These are phyloP conservation scores for Closterium sp. DNA, from an alignment of 139 green algal species.

Conservation along the genomic window DNA sequence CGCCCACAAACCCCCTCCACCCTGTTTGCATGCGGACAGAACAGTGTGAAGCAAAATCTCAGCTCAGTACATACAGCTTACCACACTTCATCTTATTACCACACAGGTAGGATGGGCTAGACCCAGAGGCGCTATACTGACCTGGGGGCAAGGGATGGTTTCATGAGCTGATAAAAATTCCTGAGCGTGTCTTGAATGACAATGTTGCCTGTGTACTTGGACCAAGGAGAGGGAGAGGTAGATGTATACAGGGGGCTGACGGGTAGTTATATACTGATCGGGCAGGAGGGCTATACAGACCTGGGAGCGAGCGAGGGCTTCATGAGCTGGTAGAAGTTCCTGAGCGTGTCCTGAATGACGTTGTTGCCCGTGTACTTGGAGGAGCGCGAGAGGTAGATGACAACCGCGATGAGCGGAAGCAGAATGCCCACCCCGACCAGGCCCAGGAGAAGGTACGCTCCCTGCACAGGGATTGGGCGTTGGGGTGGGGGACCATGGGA, in stretches of 20 bases:
- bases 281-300: neutral
- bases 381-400: conserved; percentile 46
- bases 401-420: conserved; percentile 46
- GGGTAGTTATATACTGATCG: too few relatives aligned
- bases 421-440: conserved; percentile 27
- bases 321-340: conserved; percentile 43
- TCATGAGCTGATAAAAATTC: conserved; percentile 47
- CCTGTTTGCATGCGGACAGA: too few relatives aligned
- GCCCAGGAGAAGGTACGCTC: too few relatives aligned
- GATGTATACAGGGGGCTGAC: neutral
- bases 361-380: conserved; percentile 59
- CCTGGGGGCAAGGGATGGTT: conserved; percentile 45
- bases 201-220: conserved; percentile 58
- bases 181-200: conserved; percentile 50
- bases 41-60: too few relatives aligned
- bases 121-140: neutral
- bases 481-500: too few relatives aligned
- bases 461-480: too few relatives aligned
- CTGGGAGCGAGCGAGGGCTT: conserved; percentile 50
- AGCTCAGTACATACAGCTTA: too few relatives aligned
- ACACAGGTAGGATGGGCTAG: too few relatives aligned
- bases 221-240: conserved; percentile 42
- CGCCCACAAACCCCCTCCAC: too few relatives aligned
- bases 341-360: conserved; percentile 51
- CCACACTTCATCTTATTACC: too few relatives aligned